Conservation (phyloP, 768 basidiomycete genomes). For the Suillus occidentalis region DNA sequence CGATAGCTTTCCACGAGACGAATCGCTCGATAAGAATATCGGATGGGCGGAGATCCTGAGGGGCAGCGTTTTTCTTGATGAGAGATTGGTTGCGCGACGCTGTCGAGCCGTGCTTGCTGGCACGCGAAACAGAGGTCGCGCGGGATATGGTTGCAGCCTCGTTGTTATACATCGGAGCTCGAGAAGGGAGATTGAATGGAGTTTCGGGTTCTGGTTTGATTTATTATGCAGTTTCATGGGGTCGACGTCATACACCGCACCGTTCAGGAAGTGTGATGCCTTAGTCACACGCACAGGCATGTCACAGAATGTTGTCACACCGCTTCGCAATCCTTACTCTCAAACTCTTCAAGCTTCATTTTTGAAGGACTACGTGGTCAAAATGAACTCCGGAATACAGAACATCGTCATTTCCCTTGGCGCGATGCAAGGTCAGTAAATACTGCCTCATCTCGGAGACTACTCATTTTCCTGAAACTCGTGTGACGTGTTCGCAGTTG, state of each 20-base stretch:
- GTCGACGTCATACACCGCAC: conserved; percentile 5
- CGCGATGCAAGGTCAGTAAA: conserved; percentile 78
- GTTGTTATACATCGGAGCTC: conserved; percentile 34
- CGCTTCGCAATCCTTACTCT: conserved; percentile 8
- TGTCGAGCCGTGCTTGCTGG: conserved; percentile 64
- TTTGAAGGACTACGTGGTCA: conserved; percentile 19
- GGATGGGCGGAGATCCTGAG: conserved; percentile 86
- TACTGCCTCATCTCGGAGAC: neutral
- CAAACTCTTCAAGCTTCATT: neutral
- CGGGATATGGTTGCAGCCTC: conserved; percentile 59
- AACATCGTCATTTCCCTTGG: conserved; percentile 90
- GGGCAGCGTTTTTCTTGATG: conserved; percentile 92
- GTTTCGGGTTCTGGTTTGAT: neutral
- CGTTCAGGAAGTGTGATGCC: conserved; percentile 24
- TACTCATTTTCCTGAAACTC: neutral
- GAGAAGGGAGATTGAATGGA: neutral
- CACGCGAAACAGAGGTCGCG: conserved; percentile 70
- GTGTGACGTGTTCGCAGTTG: conserved; percentile 52
- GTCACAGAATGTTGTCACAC: conserved; percentile 14
- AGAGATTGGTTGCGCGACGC: conserved; percentile 80
- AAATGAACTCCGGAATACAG: conserved; percentile 75
- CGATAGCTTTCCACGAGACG: conserved; percentile 93
- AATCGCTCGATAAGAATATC: conserved; percentile 97
- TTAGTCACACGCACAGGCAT: conserved; percentile 20
- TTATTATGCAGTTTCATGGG: neutral